These are phyloP conservation scores for Saprolegnia diclina DNA, from an alignment of 352 stramenopile species.

Conservation along the genomic window DNA sequence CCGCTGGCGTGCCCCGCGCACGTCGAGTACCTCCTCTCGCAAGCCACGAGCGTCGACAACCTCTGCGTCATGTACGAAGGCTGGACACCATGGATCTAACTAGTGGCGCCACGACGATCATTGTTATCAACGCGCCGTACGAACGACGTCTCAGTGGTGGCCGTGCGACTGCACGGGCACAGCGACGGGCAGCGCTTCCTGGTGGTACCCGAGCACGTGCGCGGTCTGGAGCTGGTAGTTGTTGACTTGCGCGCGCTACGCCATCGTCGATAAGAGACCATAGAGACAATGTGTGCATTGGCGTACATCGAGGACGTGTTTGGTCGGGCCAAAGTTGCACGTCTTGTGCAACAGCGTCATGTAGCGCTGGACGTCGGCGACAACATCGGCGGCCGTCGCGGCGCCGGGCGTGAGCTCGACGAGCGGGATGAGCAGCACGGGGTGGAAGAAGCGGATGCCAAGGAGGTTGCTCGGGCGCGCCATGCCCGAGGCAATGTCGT, in stretches of 20 bases:
- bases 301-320: conserved; percentile 39
- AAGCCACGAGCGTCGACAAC: conserved; percentile 75
- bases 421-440: conserved; percentile 53
- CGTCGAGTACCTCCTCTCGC: conserved; percentile 69
- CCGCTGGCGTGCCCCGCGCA: conserved; percentile 65
- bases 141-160: not conserved
- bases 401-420: conserved; percentile 51
- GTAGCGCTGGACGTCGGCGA: conserved; percentile 43
- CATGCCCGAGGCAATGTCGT: conserved; percentile 38
- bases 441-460: conserved; percentile 68
- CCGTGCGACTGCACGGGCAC: not conserved
- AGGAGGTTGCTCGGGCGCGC: conserved; percentile 47
- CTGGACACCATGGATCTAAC: conserved; percentile 85
- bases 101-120: not conserved
- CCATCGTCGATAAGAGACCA: not conserved
- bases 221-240: conserved; percentile 17
- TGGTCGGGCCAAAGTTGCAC: conserved; percentile 55
- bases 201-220: conserved; percentile 13
- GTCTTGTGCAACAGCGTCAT: conserved; percentile 51
- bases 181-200: conserved; percentile 13
- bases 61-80: conserved; percentile 86
- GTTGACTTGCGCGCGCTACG: conserved; percentile 21
- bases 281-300: not conserved
- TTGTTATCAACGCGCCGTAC: too few species aligned
- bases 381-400: conserved; percentile 36